Conservation (phyloP, 805 yeast genomes). For the Yarrowia osloensis region DNA sequence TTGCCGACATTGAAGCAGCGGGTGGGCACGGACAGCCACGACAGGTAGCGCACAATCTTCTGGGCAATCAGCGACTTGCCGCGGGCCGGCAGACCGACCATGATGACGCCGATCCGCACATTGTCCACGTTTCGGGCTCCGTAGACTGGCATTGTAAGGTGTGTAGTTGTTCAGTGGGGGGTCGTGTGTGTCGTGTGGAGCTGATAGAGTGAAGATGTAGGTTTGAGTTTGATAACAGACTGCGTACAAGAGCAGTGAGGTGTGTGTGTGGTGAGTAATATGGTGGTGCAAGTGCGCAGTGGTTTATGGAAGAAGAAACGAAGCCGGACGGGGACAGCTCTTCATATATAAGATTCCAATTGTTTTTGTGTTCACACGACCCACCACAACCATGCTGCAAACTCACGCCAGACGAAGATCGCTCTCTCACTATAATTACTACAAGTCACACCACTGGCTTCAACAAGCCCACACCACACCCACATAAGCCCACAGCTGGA, state of each 20-base stretch:
- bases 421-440: no score
- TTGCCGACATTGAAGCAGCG: constrained; percentile 87
- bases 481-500: neutral
- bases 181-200: constrained; percentile 2
- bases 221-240: constrained; percentile 19
- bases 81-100: constrained; percentile 55
- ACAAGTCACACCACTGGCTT: neutral
- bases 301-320: no score
- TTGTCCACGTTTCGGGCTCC: constrained; percentile 30
- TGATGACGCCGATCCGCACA: constrained; percentile 38
- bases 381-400: neutral
- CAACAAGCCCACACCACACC: neutral
- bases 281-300: neutral
- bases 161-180: neutral
- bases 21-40: constrained; percentile 88
- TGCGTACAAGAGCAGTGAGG: no score
- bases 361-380: neutral
- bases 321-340: no score
- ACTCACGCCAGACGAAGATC: neutral
- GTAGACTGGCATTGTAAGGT: constrained; percentile 16
- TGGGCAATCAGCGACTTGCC: constrained; percentile 95
- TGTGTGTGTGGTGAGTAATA: neutral
- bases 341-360: neutral
- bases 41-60: constrained; percentile 83
- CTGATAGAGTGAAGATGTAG: constrained; percentile 3